phyloP scores from a whole-genome alignment of 805 yeast genomes.

The Starmerella sp. region DNA sequence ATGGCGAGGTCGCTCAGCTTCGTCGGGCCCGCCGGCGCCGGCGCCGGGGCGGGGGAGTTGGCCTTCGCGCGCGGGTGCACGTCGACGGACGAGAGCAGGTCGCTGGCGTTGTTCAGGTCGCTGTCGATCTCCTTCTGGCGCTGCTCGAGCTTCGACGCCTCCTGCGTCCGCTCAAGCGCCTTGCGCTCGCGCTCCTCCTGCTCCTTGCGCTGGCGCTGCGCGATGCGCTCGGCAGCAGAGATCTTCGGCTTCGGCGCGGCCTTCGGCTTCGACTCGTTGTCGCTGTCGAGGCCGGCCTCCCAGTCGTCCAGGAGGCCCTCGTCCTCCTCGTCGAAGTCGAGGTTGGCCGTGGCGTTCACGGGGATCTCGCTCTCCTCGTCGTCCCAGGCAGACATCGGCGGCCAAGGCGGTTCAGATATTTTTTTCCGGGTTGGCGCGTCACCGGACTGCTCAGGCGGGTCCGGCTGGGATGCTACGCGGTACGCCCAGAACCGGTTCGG shows the following conservation, averaged over 20 bases:
- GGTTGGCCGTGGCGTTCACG: slow-evolving; percentile 47
- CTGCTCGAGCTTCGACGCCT: slow-evolving; percentile 64
- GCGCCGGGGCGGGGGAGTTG: slow-evolving; percentile 29
- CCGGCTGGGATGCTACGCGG: not conserved
- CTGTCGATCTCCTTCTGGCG: slow-evolving; percentile 71
- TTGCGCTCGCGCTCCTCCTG: slow-evolving; percentile 40
- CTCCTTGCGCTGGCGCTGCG: slow-evolving; percentile 33
- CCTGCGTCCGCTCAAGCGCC: slow-evolving; percentile 35
- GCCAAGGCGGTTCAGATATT: not conserved
- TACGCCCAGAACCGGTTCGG: not conserved
- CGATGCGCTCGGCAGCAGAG: slow-evolving; percentile 33
- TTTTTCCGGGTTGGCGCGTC: not conserved
- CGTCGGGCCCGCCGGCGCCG: slow-evolving; percentile 29
- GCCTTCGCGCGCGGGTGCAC: slow-evolving; percentile 27
- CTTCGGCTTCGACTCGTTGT: slow-evolving; percentile 31
- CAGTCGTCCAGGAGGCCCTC: slow-evolving; percentile 84
- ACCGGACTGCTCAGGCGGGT: too few species aligned
- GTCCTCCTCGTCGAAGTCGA: slow-evolving; percentile 74
- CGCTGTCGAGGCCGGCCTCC: slow-evolving; percentile 72
- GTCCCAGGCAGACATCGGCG: slow-evolving; percentile 36
- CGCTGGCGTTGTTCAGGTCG: slow-evolving; percentile 88
- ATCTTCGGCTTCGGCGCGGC: slow-evolving; percentile 37
- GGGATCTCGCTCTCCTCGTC: slow-evolving; percentile 80
- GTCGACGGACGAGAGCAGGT: slow-evolving; percentile 63
- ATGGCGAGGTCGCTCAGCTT: slow-evolving; percentile 40